Conservation (phyloP, 139 green algal genomes). For the Chlamydomonas schloesseri region DNA sequence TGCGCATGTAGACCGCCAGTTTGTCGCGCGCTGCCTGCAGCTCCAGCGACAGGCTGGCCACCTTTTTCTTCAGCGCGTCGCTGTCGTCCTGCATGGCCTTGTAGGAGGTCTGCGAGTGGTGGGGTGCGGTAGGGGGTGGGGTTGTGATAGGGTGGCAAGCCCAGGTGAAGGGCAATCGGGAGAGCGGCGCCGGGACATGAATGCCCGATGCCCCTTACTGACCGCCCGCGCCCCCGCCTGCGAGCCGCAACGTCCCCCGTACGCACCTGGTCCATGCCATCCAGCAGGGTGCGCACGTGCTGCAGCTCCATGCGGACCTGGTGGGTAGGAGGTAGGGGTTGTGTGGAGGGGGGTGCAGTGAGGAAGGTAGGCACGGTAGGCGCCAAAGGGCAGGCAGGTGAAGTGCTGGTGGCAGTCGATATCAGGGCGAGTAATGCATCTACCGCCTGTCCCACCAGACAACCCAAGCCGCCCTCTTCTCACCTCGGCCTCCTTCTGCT, state of each 20-base stretch:
- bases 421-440: no score
- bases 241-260: no score
- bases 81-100: slow-evolving; percentile 52
- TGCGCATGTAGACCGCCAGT: slow-evolving; percentile 58
- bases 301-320: slow-evolving; percentile 53
- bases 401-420: no score
- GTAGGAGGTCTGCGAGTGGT: slow-evolving; percentile 48
- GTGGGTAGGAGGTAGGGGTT: neutral
- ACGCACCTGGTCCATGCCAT: slow-evolving; percentile 56
- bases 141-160: no score
- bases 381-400: no score
- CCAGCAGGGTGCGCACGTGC: slow-evolving; percentile 52
- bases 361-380: no score
- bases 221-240: no score
- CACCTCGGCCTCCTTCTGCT: slow-evolving; percentile 68
- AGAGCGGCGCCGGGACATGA: no score
- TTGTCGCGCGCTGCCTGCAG: slow-evolving; percentile 57
- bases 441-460: no score
- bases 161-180: no score
- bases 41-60: slow-evolving; percentile 58
- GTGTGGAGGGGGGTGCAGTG: neutral
- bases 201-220: no score
- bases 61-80: slow-evolving; percentile 43
- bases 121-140: no score
- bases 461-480: neutral